These are phyloP conservation scores for Vaccinium vitisidaea DNA, from an alignment of 148 eudicot species.

Conservation along the genomic window DNA sequence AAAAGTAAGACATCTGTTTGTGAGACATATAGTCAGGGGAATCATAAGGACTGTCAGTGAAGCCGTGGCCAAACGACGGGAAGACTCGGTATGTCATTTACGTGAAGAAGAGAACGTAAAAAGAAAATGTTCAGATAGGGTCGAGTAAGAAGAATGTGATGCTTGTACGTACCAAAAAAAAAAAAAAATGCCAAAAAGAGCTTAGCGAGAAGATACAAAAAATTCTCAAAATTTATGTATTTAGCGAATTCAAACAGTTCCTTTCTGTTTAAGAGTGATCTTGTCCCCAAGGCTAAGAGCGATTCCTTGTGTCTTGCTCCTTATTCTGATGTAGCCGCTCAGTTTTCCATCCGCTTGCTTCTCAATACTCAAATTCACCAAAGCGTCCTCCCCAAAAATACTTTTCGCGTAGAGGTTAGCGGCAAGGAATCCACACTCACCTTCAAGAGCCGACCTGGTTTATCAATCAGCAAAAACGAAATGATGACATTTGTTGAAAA, in stretches of 20 bases:
- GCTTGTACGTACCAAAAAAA: constrained; percentile 7
- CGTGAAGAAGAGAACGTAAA: constrained; percentile 41
- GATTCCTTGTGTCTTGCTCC: constrained; percentile 69
- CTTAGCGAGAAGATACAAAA: background rate
- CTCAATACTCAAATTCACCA: constrained; percentile 63
- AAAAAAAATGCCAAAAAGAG: constrained; percentile 10
- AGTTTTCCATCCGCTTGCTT: constrained; percentile 60
- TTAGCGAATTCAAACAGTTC: constrained; percentile 36
- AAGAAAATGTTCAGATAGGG: constrained; percentile 33
- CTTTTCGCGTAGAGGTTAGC: constrained; percentile 73
- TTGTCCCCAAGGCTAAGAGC: constrained; percentile 68
- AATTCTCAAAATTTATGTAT: constrained; percentile 7
- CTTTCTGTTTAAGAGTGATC: constrained; percentile 90
- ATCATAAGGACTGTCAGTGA: constrained; percentile 20
- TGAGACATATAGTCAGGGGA: constrained; percentile 14
- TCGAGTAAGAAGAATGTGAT: constrained; percentile 36
- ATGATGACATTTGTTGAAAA: background rate
- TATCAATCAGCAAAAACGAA: background rate
- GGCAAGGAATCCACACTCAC: constrained; percentile 68
- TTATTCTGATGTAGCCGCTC: constrained; percentile 63
- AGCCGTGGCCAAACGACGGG: constrained; percentile 34
- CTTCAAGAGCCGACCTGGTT: constrained; percentile 63
- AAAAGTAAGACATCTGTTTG: background rate
- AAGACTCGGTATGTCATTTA: constrained; percentile 31
- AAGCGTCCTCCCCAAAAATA: constrained; percentile 66